phyloP scores from a whole-genome alignment of 1,139 yeast species.

The Candida tetrigidarum region DNA sequence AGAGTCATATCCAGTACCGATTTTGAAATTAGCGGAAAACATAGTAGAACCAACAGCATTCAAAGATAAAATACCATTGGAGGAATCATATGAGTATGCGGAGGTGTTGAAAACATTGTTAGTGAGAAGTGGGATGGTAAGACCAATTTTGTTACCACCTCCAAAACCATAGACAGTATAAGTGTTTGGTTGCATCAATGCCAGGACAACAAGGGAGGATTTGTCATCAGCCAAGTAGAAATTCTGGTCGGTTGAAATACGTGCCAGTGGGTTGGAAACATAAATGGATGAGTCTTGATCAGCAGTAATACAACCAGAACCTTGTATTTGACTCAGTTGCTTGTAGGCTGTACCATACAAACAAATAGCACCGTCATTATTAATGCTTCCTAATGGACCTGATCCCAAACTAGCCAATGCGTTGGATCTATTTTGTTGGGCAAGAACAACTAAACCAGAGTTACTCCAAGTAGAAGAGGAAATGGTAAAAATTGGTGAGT shows the following conservation, averaged over 20 bases:
- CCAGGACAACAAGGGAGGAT: slow-evolving; percentile 26
- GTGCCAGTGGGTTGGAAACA: slow-evolving; percentile 22
- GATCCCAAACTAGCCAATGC: slow-evolving; percentile 27
- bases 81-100: slow-evolving; percentile 18
- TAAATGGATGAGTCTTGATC: slow-evolving; percentile 25
- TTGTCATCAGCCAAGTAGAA: slow-evolving; percentile 24
- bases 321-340: slow-evolving; percentile 29
- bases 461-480: slow-evolving; percentile 29
- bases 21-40: slow-evolving; percentile 22
- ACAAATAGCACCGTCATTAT: slow-evolving; percentile 36
- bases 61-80: slow-evolving; percentile 27
- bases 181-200: slow-evolving; percentile 23
- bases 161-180: slow-evolving; percentile 37
- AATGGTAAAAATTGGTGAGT: slow-evolving; percentile 24
- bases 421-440: slow-evolving; percentile 23
- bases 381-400: slow-evolving; percentile 20
- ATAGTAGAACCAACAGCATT: slow-evolving; percentile 11
- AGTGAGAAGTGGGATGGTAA: slow-evolving; percentile 21
- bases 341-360: slow-evolving; percentile 26
- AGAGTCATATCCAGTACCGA: slow-evolving; percentile 27
- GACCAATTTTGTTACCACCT: slow-evolving; percentile 30
- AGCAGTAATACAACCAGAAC: slow-evolving; percentile 34
- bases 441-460: slow-evolving; percentile 30
- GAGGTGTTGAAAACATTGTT: slow-evolving; percentile 17
- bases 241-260: slow-evolving; percentile 24